phyloP scores from a whole-genome alignment of 768 basidiomycete genomes.

The Leccinum disarticulatum region DNA sequence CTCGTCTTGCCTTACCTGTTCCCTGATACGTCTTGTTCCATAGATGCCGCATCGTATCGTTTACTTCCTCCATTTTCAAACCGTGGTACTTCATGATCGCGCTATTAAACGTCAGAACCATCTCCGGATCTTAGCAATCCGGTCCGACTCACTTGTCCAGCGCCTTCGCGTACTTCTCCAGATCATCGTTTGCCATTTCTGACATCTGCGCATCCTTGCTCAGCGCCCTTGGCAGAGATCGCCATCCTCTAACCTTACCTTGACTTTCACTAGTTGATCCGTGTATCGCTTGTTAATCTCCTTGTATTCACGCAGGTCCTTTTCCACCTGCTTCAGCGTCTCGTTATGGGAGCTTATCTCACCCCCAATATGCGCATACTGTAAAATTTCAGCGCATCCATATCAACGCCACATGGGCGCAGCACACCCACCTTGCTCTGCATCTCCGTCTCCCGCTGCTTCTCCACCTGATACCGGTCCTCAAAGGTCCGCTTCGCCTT shows the following conservation, averaged over 20 bases:
- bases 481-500: constrained; percentile 85
- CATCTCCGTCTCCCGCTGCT: constrained; percentile 69
- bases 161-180: constrained; percentile 98
- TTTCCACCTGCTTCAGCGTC: constrained; percentile 63
- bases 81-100: constrained; percentile 99
- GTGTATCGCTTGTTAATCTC: constrained; percentile 84
- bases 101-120: constrained; percentile 43
- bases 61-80: constrained; percentile 99
- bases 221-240: neutral
- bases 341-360: constrained; percentile 74
- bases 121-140: neutral
- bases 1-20: constrained; percentile 59
- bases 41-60: constrained; percentile 93
- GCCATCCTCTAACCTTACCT: constrained; percentile 49
- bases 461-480: constrained; percentile 69
- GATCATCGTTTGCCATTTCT: constrained; percentile 94
- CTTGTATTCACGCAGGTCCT: constrained; percentile 82
- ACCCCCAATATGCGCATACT: constrained; percentile 83
- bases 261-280: constrained; percentile 91
- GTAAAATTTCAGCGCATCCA: constrained; percentile 9
- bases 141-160: constrained; percentile 76
- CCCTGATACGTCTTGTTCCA: constrained; percentile 99
- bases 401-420: neutral
- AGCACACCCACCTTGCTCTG: constrained; percentile 56
- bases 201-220: constrained; percentile 62